phyloP scores from a whole-genome alignment of 345 rosid species.

The Noccaea bulbosa region DNA sequence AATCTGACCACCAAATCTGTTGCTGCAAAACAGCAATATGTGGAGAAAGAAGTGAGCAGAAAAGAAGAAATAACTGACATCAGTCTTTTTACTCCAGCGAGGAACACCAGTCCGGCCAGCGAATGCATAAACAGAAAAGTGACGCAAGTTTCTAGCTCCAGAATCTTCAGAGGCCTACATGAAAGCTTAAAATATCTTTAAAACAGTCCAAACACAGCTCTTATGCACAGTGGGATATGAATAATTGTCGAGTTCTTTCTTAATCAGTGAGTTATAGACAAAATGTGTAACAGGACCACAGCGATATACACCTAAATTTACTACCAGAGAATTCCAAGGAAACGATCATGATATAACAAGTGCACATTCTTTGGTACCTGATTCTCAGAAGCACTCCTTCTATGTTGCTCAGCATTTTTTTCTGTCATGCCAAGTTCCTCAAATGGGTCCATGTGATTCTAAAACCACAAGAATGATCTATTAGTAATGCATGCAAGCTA shows the following conservation, averaged over 20 bases:
- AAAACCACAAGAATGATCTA: slow-evolving; percentile 22
- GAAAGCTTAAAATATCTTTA: slow-evolving; percentile 26
- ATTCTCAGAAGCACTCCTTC: slow-evolving; percentile 89
- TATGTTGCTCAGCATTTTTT: slow-evolving; percentile 74
- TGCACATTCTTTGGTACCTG: slow-evolving; percentile 54
- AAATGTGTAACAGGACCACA: slow-evolving; percentile 10
- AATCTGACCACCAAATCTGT: slow-evolving; percentile 16
- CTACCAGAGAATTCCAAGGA: slow-evolving; percentile 17
- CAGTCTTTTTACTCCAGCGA: slow-evolving; percentile 93
- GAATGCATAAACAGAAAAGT: slow-evolving; percentile 91
- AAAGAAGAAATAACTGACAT: slow-evolving; percentile 52
- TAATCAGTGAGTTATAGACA: slow-evolving; percentile 15
- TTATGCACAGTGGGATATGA: slow-evolving; percentile 5
- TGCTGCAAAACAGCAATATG: not conserved
- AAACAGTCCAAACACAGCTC: slow-evolving; percentile 32
- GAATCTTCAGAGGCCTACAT: slow-evolving; percentile 77
- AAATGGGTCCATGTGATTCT: slow-evolving; percentile 85
- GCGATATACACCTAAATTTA: not conserved
- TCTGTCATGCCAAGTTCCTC: slow-evolving; percentile 81
- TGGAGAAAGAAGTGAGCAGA: slow-evolving; percentile 8
- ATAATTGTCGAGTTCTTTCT: slow-evolving; percentile 9
- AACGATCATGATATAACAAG: slow-evolving; percentile 1
- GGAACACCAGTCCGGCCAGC: slow-evolving; percentile 75
- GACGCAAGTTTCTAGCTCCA: slow-evolving; percentile 72
- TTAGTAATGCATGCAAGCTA: slow-evolving; percentile 18